phyloP scores from a whole-genome alignment of 148 eudicot genomes.

The Heliosperma pusillum region DNA sequence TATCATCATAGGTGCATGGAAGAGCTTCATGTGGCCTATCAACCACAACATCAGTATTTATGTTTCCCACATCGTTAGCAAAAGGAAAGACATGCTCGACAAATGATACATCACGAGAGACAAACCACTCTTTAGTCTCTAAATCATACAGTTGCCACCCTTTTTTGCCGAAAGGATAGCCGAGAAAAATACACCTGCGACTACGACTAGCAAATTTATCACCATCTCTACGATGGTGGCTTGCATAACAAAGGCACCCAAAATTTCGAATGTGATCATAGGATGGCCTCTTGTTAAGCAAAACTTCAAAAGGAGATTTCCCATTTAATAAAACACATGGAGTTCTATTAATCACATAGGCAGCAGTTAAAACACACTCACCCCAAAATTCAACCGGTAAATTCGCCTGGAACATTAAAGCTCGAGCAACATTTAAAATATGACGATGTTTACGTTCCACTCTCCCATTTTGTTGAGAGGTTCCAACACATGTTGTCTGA shows the following conservation, averaged over 20 bases:
- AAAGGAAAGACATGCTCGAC: background rate
- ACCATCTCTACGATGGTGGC: background rate
- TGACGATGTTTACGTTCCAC: too few species aligned
- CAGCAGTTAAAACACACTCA: too few species aligned
- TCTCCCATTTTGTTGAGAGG: too few species aligned
- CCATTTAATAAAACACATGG: background rate
- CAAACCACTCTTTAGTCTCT: background rate
- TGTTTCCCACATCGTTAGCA: background rate
- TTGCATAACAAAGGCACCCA: background rate
- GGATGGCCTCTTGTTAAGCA: background rate
- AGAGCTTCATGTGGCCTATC: too few species aligned
- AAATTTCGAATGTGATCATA: background rate
- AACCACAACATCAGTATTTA: background rate
- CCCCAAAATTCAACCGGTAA: conserved; percentile 1
- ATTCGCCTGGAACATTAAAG: background rate
- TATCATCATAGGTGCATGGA: background rate
- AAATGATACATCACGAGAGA: conserved; percentile 16
- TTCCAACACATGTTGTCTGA: background rate
- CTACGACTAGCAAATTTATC: background rate
- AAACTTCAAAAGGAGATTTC: background rate
- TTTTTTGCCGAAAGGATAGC: background rate
- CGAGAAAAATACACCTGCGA: too few species aligned
- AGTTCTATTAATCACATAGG: background rate
- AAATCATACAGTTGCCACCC: too few species aligned
- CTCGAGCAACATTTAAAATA: too few species aligned